Conservation (phyloP, 1,139 yeast genomes). For the Geotrichum macrosporum region DNA sequence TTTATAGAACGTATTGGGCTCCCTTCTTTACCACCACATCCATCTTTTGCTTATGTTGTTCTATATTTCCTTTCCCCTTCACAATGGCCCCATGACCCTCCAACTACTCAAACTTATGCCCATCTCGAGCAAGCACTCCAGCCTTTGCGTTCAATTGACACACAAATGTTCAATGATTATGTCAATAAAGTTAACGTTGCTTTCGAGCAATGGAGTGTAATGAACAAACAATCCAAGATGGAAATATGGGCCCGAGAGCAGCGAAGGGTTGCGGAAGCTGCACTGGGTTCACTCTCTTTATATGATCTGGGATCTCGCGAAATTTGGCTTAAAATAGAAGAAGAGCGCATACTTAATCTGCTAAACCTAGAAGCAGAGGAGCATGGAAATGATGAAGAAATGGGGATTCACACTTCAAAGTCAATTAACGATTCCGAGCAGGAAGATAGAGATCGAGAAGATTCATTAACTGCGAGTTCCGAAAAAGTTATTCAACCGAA, state of each 20-base stretch:
- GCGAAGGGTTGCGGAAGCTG: constrained; percentile 44
- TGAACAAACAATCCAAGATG: constrained; percentile 36
- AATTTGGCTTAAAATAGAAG: constrained; percentile 38
- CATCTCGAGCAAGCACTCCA: constrained; percentile 32
- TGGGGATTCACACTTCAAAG: not conserved
- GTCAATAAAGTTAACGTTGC: constrained; percentile 39
- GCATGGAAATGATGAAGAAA: constrained; percentile 2
- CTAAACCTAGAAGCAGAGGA: constrained; percentile 17
- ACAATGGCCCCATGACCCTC: constrained; percentile 50
- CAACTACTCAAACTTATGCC: constrained; percentile 43
- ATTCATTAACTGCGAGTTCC: not conserved
- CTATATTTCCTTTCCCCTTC: constrained; percentile 44
- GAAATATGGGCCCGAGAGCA: constrained; percentile 46
- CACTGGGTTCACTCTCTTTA: constrained; percentile 41
- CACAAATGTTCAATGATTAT: constrained; percentile 20
- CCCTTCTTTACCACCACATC: constrained; percentile 43
- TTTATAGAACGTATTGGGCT: constrained; percentile 40
- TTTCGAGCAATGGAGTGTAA: constrained; percentile 43
- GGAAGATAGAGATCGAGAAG: not conserved
- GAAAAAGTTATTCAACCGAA: not conserved
- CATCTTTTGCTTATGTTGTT: constrained; percentile 47
- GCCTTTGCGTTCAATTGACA: constrained; percentile 19
- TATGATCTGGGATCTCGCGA: constrained; percentile 44
- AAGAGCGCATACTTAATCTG: constrained; percentile 27
- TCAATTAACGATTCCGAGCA: not conserved